Conservation (phyloP, 1,284 basidiomycete genomes). For the Exobasidium rhododendri region DNA sequence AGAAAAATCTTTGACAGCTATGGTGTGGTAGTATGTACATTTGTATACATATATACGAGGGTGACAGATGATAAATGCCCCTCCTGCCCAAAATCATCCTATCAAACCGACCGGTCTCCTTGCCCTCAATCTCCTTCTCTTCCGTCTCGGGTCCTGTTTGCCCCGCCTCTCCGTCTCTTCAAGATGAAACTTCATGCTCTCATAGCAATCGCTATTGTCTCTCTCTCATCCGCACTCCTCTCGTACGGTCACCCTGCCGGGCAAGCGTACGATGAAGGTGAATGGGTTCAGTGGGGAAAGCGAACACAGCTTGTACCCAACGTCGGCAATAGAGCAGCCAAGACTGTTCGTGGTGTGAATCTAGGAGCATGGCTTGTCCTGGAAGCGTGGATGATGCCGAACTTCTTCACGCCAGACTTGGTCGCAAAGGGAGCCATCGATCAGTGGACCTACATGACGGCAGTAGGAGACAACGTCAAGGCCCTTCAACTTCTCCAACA, state of each 20-base stretch:
- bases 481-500: conserved; percentile 19
- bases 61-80: too few relatives aligned
- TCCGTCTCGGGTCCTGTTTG: too few relatives aligned
- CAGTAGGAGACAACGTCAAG: conserved; percentile 7
- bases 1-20: too few relatives aligned
- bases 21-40: too few relatives aligned
- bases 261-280: not conserved
- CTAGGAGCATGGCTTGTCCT: conserved; percentile 52
- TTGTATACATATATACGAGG: too few relatives aligned
- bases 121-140: too few relatives aligned
- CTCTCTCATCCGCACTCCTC: not conserved
- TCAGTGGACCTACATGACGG: conserved; percentile 1
- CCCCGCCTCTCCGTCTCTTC: too few relatives aligned
- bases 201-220: not conserved
- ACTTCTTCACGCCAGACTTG: conserved; percentile 58
- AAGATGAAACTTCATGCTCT: not conserved
- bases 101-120: too few relatives aligned
- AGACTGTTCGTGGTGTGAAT: conserved; percentile 41
- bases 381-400: conserved; percentile 46
- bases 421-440: conserved; percentile 10
- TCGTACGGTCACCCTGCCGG: not conserved
- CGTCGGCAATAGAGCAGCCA: not conserved
- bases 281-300: not conserved
- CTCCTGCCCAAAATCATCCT: too few relatives aligned
- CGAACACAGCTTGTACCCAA: not conserved